Percentiles rank a stretch among this genome's conserved stretches.
Evolutionary conservation across 164 flowering plant genomes (phyloP).

Genomic region (Annona cherimola): DNA sequence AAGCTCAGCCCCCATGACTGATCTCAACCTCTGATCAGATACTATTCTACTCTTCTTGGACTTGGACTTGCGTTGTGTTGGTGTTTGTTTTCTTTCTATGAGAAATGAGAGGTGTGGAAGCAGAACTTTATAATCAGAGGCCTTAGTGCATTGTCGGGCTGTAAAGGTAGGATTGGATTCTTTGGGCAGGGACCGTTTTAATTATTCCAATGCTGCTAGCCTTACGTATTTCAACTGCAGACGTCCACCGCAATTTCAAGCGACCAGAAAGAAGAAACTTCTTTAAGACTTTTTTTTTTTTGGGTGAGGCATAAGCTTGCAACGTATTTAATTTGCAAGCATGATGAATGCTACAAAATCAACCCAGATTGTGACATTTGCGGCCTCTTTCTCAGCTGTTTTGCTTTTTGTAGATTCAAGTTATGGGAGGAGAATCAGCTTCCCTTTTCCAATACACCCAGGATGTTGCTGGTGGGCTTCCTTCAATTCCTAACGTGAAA

Average conservation of each 20-base stretch:
- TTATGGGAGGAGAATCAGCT: too few species aligned
- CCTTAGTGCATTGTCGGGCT: not conserved
- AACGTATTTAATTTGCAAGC: not conserved
- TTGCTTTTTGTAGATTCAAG: too few species aligned
- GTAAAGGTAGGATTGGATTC: not conserved
- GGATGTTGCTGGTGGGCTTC: too few species aligned
- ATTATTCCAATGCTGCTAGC: not conserved
- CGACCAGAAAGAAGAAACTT: not conserved
- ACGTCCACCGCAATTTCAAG: not conserved
- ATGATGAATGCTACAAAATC: not conserved
- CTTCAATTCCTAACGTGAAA: too few species aligned
- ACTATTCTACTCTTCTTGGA: not conserved
- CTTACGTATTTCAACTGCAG: not conserved
- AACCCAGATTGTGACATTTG: not conserved
- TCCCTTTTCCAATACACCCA: too few species aligned
- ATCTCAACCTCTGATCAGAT: not conserved
- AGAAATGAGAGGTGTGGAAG: not conserved
- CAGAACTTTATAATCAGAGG: not conserved
- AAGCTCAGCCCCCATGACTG: not conserved
- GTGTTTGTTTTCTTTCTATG: not conserved
- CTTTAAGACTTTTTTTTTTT: not conserved
- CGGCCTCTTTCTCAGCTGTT: not conserved
- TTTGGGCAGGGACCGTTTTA: not conserved
- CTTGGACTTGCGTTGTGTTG: not conserved
- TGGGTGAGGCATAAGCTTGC: not conserved